Evolutionary conservation across 2,329 filamentous ascomycete genomes (phyloP).

Genomic region (Aspergillus sp.): DNA sequence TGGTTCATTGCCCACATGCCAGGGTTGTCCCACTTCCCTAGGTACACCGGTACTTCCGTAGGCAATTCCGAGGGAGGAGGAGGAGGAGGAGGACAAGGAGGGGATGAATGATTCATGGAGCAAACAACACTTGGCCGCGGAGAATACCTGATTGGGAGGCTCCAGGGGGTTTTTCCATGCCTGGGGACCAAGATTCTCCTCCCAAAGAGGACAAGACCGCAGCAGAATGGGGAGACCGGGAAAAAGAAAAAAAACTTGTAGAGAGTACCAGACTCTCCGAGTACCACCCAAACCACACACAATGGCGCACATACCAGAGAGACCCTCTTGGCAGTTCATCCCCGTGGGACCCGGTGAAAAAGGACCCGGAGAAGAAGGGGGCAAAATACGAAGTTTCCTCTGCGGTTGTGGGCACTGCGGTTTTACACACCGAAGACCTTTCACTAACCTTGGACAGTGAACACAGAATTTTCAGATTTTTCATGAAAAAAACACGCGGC

Average conservation of each 20-base stretch:
- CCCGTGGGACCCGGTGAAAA: not conserved
- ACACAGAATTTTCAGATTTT: not conserved
- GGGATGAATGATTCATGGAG: not conserved
- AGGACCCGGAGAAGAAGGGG: not conserved
- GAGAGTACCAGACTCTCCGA: not conserved
- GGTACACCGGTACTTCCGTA: not conserved
- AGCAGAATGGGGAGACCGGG: not conserved
- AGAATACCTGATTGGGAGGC: not conserved
- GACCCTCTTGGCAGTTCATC: not conserved
- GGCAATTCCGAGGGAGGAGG: not conserved
- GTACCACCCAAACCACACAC: not conserved
- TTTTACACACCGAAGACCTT: not conserved
- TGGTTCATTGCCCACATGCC: not conserved
- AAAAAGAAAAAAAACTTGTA: not conserved
- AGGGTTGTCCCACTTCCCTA: not conserved
- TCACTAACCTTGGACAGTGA: not conserved
- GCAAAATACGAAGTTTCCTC: not conserved
- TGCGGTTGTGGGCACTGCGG: not conserved
- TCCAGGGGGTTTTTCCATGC: not conserved
- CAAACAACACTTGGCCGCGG: not conserved
- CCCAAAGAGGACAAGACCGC: not conserved
- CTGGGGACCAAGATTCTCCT: not conserved
- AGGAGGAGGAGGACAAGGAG: not conserved
- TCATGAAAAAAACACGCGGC: constrained; percentile 1
- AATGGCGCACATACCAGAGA: not conserved